Base-by-base conservation (phyloP, 169 alveolate species). In the Plasmodium billcollinsi region DNA sequence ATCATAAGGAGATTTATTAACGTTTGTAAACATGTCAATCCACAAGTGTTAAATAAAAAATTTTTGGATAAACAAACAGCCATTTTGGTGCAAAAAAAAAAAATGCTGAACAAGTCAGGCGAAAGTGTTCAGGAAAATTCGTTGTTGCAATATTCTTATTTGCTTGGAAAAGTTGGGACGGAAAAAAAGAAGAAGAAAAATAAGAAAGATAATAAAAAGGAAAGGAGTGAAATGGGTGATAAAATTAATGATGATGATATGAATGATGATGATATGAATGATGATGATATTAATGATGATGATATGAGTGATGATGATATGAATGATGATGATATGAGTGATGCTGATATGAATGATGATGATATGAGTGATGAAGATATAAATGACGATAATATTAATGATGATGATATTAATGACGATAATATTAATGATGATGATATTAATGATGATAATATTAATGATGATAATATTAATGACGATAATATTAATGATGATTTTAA, bases 61-160 rank as follows among this genome's bases (percentile, higher is more conserved):
- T 63, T 65, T 6, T 61, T 65, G 61, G 78, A 78, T 8, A 78
- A 66, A 70, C 65, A 78, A 66, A 78, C 89, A 24, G 89, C 89
- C 18, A 58, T 78, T 54, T 58, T 66, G 1, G 56, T 78, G 47
- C 89, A 78, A 24, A 39, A 47, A 2, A 39, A 61, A 15, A 78
- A 78, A 7, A 24, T 76, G 49, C 49, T 65, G 29, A 29, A 24
- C 33, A 5, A 11, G 14, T 29, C 61, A 14, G 29, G 54, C 18
- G 18, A 45, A n/a, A 33, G 6, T 59, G 47, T 12, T 1, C 75
- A 78, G 24, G 76, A 69, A 7, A 15, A 59, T 0, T 65, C 89
- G 14, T 5, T 78, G 8, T 45, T 78, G n/a, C 76, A 33, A 3
- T 78, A 65, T 14, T 65, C 89, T 0, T 78, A 78, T 20, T 47